These are phyloP conservation scores for Coemansia sp. DNA, from an alignment of 192 early-diverging fungal genomes.

Conservation along the genomic window DNA sequence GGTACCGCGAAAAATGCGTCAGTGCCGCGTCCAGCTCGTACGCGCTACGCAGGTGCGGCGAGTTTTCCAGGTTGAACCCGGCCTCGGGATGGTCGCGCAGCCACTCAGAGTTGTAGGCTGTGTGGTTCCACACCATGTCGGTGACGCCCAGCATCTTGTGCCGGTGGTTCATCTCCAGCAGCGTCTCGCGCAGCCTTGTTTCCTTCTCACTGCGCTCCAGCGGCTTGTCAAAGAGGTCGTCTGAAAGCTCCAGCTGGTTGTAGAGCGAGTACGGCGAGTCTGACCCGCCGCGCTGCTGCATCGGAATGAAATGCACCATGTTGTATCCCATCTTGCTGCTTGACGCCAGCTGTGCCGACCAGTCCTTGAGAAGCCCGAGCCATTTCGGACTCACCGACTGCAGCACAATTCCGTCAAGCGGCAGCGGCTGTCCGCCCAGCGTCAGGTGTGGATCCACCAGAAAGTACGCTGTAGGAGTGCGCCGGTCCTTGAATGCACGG, in stretches of 20 bases:
- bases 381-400: constrained; percentile 96
- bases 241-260: constrained; percentile 88
- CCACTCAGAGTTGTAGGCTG: constrained; percentile 91
- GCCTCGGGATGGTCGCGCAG: constrained; percentile 94
- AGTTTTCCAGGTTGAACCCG: constrained; percentile 92
- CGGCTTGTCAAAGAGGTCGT: constrained; percentile 77
- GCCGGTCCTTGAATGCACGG: constrained; percentile 20
- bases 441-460: constrained; percentile 85
- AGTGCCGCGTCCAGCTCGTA: constrained; percentile 93
- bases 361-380: constrained; percentile 80
- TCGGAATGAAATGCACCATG: constrained; percentile 97
- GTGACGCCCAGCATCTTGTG: constrained; percentile 77
- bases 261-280: constrained; percentile 98
- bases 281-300: constrained; percentile 85
- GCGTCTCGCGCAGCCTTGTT: constrained; percentile 58
- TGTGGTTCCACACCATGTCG: constrained; percentile 99
- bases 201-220: constrained; percentile 56
- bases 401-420: constrained; percentile 86
- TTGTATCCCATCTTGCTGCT: constrained; percentile 88
- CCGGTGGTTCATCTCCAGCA: constrained; percentile 59
- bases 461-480: constrained; percentile 63
- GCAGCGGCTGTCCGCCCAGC: constrained; percentile 58
- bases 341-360: constrained; percentile 69
- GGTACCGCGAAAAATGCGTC: constrained; percentile 61
- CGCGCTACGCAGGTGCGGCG: constrained; percentile 89